Evolutionary conservation across 176 grass and related monocot species (phyloP).

Genomic region (Dactylis glomerata): DNA sequence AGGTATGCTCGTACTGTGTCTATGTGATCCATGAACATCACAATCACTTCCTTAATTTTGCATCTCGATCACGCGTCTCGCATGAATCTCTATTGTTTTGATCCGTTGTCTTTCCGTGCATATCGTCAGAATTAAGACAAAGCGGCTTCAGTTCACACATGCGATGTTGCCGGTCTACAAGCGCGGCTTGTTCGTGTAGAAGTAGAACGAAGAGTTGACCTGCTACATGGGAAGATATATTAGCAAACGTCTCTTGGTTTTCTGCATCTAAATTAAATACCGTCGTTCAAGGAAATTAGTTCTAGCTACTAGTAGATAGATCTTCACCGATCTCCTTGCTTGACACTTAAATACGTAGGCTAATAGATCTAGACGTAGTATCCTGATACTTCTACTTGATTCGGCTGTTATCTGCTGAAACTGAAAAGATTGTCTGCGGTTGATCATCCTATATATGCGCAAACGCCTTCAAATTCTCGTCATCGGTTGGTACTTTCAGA

Average conservation of each 20-base stretch:
- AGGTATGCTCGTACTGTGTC: slow-evolving; percentile 42
- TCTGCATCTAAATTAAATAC: neutral
- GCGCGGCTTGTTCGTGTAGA: neutral
- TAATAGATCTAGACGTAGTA: neutral
- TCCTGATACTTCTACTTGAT: neutral
- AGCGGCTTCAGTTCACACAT: too few species aligned
- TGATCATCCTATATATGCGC: neutral
- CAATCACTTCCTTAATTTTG: neutral
- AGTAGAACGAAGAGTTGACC: neutral
- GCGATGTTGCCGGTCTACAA: neutral
- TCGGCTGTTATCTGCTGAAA: neutral
- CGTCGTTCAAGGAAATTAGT: neutral
- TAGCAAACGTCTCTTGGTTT: neutral
- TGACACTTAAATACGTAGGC: neutral
- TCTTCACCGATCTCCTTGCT: neutral
- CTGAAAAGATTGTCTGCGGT: neutral
- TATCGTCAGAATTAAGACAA: neutral
- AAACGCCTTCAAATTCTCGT: neutral
- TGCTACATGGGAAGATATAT: neutral
- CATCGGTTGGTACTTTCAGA: neutral
- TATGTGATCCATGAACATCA: neutral
- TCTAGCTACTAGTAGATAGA: neutral
- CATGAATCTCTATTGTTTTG: neutral
- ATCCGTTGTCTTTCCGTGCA: too few species aligned
- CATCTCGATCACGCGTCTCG: neutral